These are phyloP conservation scores for Colletotrichum tanaceti DNA, from an alignment of 2,329 filamentous ascomycete genomes.

Conservation along the genomic window DNA sequence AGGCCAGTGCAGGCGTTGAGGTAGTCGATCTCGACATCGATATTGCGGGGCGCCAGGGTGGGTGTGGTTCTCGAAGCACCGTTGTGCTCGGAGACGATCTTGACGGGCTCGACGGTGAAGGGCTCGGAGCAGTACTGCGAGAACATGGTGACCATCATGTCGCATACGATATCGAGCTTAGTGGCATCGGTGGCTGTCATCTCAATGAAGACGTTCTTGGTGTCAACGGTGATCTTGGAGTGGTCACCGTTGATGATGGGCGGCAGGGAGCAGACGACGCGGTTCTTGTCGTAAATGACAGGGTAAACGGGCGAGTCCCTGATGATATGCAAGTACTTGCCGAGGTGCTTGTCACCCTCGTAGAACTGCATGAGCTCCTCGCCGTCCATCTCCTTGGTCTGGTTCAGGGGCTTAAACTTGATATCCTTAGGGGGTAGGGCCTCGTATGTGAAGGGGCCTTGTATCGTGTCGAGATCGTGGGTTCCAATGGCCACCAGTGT, in stretches of 20 bases:
- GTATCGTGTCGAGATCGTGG: conserved; percentile 91
- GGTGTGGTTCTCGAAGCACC: conserved; percentile 83
- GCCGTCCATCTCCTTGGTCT: conserved; percentile 87
- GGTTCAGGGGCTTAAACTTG: conserved; percentile 90
- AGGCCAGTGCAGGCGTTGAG: conserved; percentile 94
- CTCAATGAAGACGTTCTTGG: conserved; percentile 95
- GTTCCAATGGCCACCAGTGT: conserved; percentile 98
- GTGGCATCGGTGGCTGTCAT: conserved; percentile 96
- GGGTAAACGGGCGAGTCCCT: conserved; percentile 93
- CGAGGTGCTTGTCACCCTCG: conserved; percentile 92
- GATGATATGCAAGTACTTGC: conserved; percentile 93
- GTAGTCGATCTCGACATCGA: conserved; percentile 89
- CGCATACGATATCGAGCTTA: conserved; percentile 94
- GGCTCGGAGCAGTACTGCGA: conserved; percentile 87
- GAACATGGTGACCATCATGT: conserved; percentile 98
- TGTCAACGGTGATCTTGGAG: conserved; percentile 93
- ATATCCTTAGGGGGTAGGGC: conserved; percentile 92
- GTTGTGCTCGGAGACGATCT: conserved; percentile 94
- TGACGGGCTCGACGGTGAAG: conserved; percentile 93
- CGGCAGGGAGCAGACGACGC: conserved; percentile 89
- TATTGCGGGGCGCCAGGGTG: conserved; percentile 78
- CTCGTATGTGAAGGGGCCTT: conserved; percentile 97
- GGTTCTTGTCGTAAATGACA: conserved; percentile 91
- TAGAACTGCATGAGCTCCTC: conserved; percentile 95
- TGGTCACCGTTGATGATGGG: conserved; percentile 98